These are phyloP conservation scores for Scedosporium minutisporum DNA, from an alignment of 2,329 filamentous ascomycete species.

Conservation along the genomic window DNA sequence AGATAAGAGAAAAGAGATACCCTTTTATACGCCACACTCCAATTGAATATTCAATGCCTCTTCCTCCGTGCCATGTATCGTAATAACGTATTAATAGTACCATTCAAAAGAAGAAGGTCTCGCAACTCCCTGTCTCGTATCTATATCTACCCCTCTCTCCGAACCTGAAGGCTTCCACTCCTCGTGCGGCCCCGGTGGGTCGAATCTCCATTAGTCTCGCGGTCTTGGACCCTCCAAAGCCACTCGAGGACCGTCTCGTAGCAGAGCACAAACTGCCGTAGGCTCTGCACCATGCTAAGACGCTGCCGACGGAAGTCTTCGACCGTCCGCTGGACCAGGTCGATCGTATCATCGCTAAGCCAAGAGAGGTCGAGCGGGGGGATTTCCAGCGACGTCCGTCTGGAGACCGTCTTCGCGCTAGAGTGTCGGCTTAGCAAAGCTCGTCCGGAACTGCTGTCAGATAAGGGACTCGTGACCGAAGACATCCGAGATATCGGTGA, in stretches of 20 bases:
- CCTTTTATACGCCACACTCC: not conserved
- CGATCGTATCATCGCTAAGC: slow-evolving; percentile 60
- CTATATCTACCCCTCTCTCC: not conserved
- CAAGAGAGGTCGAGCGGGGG: slow-evolving; percentile 44
- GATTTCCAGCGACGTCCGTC: not conserved
- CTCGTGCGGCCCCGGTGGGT: not conserved
- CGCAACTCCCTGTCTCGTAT: not conserved
- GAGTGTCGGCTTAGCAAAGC: not conserved
- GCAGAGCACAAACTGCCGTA: slow-evolving; percentile 88
- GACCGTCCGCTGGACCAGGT: slow-evolving; percentile 79
- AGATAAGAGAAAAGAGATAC: not conserved
- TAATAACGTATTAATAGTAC: not conserved
- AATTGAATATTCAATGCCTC: not conserved
- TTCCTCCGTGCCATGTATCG: not conserved
- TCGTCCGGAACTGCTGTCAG: not conserved
- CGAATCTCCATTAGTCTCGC: slow-evolving; percentile 6
- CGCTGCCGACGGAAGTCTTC: slow-evolving; percentile 83
- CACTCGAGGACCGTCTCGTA: slow-evolving; percentile 94
- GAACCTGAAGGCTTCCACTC: slow-evolving; percentile 1
- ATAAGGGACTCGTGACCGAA: not conserved
- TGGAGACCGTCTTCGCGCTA: not conserved
- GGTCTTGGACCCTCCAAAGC: slow-evolving; percentile 45
- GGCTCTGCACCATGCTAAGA: slow-evolving; percentile 91
- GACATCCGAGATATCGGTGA: not conserved
- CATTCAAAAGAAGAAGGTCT: not conserved